These are phyloP conservation scores for Coprinopsis cinerea DNA, from an alignment of 768 basidiomycete species.

Conservation along the genomic window DNA sequence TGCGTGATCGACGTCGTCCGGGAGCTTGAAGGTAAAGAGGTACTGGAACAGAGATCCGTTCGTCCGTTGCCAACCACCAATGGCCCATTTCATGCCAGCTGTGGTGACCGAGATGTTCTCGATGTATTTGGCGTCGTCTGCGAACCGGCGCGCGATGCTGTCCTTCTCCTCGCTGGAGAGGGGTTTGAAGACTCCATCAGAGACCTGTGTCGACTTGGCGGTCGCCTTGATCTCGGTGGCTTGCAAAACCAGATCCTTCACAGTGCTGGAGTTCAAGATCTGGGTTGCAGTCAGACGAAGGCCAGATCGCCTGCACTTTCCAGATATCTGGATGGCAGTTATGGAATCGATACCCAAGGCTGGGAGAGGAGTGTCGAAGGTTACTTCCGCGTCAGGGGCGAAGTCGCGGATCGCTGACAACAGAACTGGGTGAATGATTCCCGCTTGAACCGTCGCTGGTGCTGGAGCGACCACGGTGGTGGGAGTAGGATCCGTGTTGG, in stretches of 20 bases:
- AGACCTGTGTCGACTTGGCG: background rate
- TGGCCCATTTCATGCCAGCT: conserved; percentile 30
- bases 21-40: conserved; percentile 35
- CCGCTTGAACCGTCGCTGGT: background rate
- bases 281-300: conserved; percentile 30
- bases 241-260: background rate
- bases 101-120: conserved; percentile 22
- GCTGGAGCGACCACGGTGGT: background rate
- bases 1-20: conserved; percentile 20
- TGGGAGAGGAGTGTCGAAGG: conserved; percentile 28
- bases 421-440: conserved; percentile 5
- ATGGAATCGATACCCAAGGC: conserved; percentile 46
- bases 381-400: conserved; percentile 17
- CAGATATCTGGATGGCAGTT: conserved; percentile 39
- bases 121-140: conserved; percentile 11
- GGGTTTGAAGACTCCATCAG: background rate
- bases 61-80: conserved; percentile 41
- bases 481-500: background rate
- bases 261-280: conserved; percentile 33
- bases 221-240: background rate
- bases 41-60: conserved; percentile 36
- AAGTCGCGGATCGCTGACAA: conserved; percentile 4
- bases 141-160: conserved; percentile 17
- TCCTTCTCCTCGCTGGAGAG: conserved; percentile 16
- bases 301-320: conserved; percentile 32